These are phyloP conservation scores for Sporisorium scitamineum DNA, from an alignment of 1,284 basidiomycete genomes.

Conservation along the genomic window DNA sequence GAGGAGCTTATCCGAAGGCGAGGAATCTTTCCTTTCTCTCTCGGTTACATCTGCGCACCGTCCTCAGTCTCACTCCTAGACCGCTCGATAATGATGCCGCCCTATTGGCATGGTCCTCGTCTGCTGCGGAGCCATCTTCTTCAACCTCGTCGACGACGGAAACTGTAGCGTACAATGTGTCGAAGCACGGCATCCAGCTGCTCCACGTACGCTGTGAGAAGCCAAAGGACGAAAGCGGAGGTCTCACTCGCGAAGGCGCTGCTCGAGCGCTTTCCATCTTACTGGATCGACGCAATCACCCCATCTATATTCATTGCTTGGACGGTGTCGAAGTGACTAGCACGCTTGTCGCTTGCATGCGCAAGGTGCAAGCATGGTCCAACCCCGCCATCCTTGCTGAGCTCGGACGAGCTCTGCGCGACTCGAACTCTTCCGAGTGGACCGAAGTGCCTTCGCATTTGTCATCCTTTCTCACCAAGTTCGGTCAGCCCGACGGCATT, in stretches of 20 bases:
- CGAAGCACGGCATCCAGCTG: constrained; percentile 36
- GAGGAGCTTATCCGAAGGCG: constrained; percentile 65
- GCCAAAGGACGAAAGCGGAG: constrained; percentile 66
- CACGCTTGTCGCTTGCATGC: constrained; percentile 62
- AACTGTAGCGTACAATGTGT: neutral
- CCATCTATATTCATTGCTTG: constrained; percentile 66
- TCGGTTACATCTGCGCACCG: constrained; percentile 59
- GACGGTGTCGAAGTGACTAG: constrained; percentile 64
- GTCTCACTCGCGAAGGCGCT: constrained; percentile 61
- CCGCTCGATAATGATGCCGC: constrained; percentile 55
- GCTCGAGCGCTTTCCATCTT: constrained; percentile 55
- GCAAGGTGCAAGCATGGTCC: constrained; percentile 65
- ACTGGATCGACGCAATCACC: constrained; percentile 59
- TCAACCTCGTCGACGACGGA: neutral
- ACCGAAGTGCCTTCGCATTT: constrained; percentile 56
- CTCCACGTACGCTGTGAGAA: constrained; percentile 64
- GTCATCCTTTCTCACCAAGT: constrained; percentile 58
- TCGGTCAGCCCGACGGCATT: constrained; percentile 62
- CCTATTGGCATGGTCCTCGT: constrained; percentile 53
- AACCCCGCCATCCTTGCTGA: constrained; percentile 52
- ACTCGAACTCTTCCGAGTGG: constrained; percentile 53
- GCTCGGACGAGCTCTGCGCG: constrained; percentile 54
- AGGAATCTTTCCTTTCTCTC: constrained; percentile 65
- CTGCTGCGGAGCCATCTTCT: constrained; percentile 5
- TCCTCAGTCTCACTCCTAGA: constrained; percentile 66